Evolutionary conservation across 2,329 filamentous ascomycete genomes (phyloP), one percentile per base, ranked within the genome.

Genomic region (Sporothrix brasiliensis): DNA sequence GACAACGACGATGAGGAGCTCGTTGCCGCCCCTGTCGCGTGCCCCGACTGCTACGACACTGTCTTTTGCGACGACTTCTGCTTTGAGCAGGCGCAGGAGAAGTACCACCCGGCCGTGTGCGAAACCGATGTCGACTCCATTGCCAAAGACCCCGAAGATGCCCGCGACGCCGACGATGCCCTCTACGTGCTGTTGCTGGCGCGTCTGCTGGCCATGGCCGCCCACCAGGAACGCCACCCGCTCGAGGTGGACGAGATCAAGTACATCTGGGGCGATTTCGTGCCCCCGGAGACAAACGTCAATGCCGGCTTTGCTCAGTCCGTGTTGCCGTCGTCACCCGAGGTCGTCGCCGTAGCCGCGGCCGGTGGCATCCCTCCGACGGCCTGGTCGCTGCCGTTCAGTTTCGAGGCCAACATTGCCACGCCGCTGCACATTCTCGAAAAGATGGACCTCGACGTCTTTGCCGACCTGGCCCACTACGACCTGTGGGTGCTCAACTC

Each of bases 401-500:
- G 89, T 30, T 94, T 94, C 80, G 85, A 88, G 68, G 88, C 88
- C 79, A 93, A 92, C 74, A 87, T 95, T 72, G 86, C 91, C 70
- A 87, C 86, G 2, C 92, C 92, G 0, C 84, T 94, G 6, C 91
- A 94, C 76, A 84, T 94, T 44, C 85, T 95, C 19, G 91, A 94
- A 78, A 93, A 92, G 79, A 93, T 95, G 90, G 91, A 93, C 74
- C 83, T 94, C 70, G 90, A 94, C 77, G 89, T 93, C 68, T 94
- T 90, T 78, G 83, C 82, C 16, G 81, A 80, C 0, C 79, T 89
- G 4, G 80, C 80, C 10, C 79, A 83, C 30, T 89, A 91, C 78
- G 91, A 94, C 75, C 80, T 91, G 7, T 95, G 92, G 92, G 86
- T 97, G 19, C 86, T 97, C 77, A 97, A 98, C 80, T 97, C 93